Evolutionary conservation across 2,329 filamentous ascomycete species (phyloP).

Genomic region (Lasiodiplodia sp.): DNA sequence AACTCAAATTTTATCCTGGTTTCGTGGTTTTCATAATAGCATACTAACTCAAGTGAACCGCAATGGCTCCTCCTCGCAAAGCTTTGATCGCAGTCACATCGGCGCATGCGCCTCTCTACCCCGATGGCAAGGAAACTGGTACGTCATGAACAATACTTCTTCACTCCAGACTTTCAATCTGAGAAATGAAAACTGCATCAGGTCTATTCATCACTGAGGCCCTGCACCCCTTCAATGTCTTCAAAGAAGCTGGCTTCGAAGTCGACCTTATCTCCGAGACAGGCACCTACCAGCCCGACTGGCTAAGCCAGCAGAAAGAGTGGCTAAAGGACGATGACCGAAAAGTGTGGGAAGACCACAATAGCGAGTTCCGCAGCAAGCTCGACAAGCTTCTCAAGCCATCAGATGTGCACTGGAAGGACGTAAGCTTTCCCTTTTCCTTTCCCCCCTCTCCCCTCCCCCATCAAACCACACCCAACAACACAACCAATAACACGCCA

Average conservation of each 20-base stretch:
- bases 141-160: neutral
- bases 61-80: constrained; percentile 43
- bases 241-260: constrained; percentile 54
- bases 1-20: too few relatives aligned
- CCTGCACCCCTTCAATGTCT: constrained; percentile 57
- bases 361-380: constrained; percentile 55
- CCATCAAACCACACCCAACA: neutral
- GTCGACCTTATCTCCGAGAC: constrained; percentile 58
- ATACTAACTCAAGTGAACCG: neutral
- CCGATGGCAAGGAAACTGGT: constrained; percentile 50
- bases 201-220: constrained; percentile 57
- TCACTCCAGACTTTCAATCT: neutral
- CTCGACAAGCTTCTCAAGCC: constrained; percentile 54
- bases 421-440: constrained; percentile 8
- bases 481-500: neutral
- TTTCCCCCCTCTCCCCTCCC: neutral
- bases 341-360: constrained; percentile 49
- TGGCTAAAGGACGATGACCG: constrained; percentile 53
- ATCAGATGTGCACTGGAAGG: constrained; percentile 42
- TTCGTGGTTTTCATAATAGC: neutral
- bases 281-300: constrained; percentile 54
- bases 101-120: constrained; percentile 48
- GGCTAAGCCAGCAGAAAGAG: constrained; percentile 53
- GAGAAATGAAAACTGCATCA: neutral
- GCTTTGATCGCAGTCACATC: constrained; percentile 56